Percentiles rank a stretch among this genome's conserved stretches.
phyloP scores from a whole-genome alignment of 768 basidiomycete species.

The Podaxis rugospora region DNA sequence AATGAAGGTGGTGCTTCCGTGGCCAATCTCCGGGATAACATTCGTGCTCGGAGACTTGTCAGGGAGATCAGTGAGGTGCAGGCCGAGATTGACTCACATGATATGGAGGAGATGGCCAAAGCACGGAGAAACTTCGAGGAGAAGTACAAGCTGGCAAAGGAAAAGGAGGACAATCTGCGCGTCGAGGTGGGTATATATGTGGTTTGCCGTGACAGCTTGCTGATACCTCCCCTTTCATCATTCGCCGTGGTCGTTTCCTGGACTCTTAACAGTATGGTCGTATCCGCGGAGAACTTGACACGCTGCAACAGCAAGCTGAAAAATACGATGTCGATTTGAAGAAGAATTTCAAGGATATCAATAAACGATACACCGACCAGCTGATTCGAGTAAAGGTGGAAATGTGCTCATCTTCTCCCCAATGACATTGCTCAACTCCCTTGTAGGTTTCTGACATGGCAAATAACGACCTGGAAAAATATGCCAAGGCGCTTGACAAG shows the following conservation, averaged over 20 bases:
- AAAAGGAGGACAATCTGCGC: conserved; percentile 68
- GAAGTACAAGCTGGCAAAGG: conserved; percentile 67
- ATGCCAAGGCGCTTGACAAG: conserved; percentile 96
- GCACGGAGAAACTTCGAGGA: conserved; percentile 83
- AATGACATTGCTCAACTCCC: background rate
- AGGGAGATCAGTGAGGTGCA: conserved; percentile 64
- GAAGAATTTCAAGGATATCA: conserved; percentile 78
- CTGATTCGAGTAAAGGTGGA: conserved; percentile 90
- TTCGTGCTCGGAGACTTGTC: conserved; percentile 66
- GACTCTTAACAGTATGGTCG: conserved; percentile 58
- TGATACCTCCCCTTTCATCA: background rate
- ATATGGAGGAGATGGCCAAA: conserved; percentile 84
- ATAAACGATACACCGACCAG: conserved; percentile 84
- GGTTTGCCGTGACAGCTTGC: background rate
- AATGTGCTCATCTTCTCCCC: background rate
- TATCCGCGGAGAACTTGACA: conserved; percentile 78
- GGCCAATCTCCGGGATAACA: conserved; percentile 77
- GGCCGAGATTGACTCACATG: conserved; percentile 65
- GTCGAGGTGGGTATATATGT: conserved; percentile 46
- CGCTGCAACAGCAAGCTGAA: conserved; percentile 62
- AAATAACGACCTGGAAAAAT: conserved; percentile 95
- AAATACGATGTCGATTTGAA: conserved; percentile 65
- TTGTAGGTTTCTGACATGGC: conserved; percentile 94
- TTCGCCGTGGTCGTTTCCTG: background rate
- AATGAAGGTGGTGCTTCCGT: conserved; percentile 67